Evolutionary conservation across 2,329 filamentous ascomycete species (phyloP), one percentile per base, ranked within the genome.

Genomic region (Diatrype stigma): DNA sequence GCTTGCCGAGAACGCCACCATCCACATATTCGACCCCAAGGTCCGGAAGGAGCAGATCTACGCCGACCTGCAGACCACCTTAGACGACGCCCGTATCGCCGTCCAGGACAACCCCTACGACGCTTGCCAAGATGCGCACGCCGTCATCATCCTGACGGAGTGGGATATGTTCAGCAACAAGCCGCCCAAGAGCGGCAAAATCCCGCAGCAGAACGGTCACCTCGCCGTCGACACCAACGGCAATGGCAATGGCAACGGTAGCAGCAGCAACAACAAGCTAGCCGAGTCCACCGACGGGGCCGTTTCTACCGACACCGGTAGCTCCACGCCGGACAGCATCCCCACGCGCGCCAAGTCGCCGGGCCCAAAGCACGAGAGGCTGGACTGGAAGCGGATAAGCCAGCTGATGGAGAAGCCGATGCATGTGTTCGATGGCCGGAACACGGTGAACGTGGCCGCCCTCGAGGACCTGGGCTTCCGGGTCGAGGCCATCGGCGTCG

Each of bases 21-120:
- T 90, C 47, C 78, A 82, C 45, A 80, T 90, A 51, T 90, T 83
- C 63, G 87, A 91, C 65, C 85, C 86, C 1, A 79, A 75, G 4
- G 73, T 78, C 30, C 69, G 80, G 55, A 71, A 72, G 62, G 69
- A 72, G 32, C 78, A 82, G 68, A 78, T 82, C 51, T 70, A 72
- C 55, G 59, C 60, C 45, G 66, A 78, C 14, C 66, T 80, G 10
- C 69, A 35, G 61, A 64, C 38, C 53, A 59, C 14, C 48, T 54
- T 26, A 56, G 68, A 75, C 12, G 72, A 70, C 14, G 70, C 72
- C 19, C 73, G 72, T 45, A 67, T 81, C 45, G 67, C 66, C 12
- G 73, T 81, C 30, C 77, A 79, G 58, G 69, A 68, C 6, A 73
- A 74, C 51, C 74, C 70, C 28, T 76, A 80, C 54, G 71, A 73